These are phyloP conservation scores for Lipomyces spencermartinsiae DNA, from an alignment of 805 yeast genomes.

Conservation along the genomic window DNA sequence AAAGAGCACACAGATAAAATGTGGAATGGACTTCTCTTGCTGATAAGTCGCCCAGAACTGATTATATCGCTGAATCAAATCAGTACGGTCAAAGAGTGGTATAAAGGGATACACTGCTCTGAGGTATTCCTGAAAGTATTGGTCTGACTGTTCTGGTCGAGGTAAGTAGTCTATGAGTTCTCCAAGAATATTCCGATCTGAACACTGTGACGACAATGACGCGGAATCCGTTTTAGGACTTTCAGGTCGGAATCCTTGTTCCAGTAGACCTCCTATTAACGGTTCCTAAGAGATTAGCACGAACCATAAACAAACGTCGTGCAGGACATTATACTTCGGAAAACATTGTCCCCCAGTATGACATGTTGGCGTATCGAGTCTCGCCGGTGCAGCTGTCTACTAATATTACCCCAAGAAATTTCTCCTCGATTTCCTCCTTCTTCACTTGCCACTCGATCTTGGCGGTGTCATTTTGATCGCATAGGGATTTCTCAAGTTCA, in stretches of 20 bases:
- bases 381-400: constrained; percentile 19
- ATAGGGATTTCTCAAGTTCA: background rate
- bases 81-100: constrained; percentile 23
- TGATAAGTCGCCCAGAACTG: constrained; percentile 20
- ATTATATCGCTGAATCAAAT: constrained; percentile 17
- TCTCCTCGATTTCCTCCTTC: background rate
- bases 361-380: constrained; percentile 20
- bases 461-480: background rate
- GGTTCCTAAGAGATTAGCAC: background rate
- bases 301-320: background rate
- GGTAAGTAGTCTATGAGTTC: background rate
- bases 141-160: constrained; percentile 15
- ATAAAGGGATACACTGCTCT: constrained; percentile 25
- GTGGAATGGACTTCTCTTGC: constrained; percentile 12
- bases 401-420: constrained; percentile 24
- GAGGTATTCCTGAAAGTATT: constrained; percentile 16
- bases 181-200: background rate
- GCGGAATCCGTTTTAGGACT: background rate
- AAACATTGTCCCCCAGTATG: constrained; percentile 30
- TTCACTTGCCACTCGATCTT: background rate
- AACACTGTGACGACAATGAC: background rate
- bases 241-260: background rate
- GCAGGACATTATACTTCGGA: constrained; percentile 13
- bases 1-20: constrained; percentile 18
- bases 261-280: background rate